Conservation (phyloP, 1,284 basidiomycete genomes). For the Tylopilus sp. region DNA sequence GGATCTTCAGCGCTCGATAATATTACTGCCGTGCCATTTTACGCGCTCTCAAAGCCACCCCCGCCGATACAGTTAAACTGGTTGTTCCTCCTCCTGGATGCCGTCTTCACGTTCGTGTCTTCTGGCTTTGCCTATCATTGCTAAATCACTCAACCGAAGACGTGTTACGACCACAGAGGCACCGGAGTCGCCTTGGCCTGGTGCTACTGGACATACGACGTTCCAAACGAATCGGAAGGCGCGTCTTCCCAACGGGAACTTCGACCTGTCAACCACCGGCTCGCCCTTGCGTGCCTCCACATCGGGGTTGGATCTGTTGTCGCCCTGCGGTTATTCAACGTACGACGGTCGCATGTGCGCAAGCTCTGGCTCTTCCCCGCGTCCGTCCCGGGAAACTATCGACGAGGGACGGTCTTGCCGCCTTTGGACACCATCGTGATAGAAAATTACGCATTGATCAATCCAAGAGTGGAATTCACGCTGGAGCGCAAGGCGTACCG, state of each 20-base stretch:
- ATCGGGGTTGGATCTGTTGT: constrained; percentile 42
- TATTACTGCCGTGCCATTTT: constrained; percentile 36
- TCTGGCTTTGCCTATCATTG: background rate
- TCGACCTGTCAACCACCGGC: constrained; percentile 43
- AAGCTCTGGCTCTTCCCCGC: constrained; percentile 44
- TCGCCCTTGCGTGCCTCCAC: constrained; percentile 41
- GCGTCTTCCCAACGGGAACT: constrained; percentile 31
- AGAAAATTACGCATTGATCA: constrained; percentile 36
- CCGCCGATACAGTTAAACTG: constrained; percentile 33
- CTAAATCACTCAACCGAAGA: constrained; percentile 4
- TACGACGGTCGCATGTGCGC: constrained; percentile 40
- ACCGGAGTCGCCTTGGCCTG: constrained; percentile 53
- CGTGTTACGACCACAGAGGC: constrained; percentile 21
- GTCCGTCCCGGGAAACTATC: constrained; percentile 37
- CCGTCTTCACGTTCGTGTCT: constrained; percentile 57
- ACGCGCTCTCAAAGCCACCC: constrained; percentile 31
- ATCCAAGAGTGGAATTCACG: constrained; percentile 35
- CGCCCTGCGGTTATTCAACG: constrained; percentile 39
- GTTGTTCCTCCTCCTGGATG: constrained; percentile 68
- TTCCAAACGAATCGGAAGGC: constrained; percentile 24
- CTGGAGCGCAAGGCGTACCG: constrained; percentile 38
- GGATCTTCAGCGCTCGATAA: constrained; percentile 51
- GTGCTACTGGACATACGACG: constrained; percentile 42
- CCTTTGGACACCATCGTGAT: constrained; percentile 39
- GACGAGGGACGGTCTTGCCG: constrained; percentile 31